Conservation (phyloP, 2,329 filamentous ascomycete genomes). For the Aspergillus niger region DNA sequence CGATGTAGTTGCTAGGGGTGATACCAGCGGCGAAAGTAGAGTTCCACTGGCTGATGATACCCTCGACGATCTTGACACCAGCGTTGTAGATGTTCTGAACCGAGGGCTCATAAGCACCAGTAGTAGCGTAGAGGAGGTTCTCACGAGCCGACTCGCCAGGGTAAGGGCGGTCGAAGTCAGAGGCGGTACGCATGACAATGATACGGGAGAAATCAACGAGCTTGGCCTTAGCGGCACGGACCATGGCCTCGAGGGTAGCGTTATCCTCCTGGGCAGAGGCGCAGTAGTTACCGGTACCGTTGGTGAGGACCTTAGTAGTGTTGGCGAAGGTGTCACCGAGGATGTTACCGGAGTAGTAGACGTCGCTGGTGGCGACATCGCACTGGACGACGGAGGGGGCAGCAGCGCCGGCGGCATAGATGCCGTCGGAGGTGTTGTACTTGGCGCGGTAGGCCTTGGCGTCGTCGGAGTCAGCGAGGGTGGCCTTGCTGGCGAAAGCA, state of each 20-base stretch:
- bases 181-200: slow-evolving; percentile 68
- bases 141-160: slow-evolving; percentile 58
- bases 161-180: slow-evolving; percentile 71
- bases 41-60: slow-evolving; percentile 65
- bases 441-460: slow-evolving; percentile 57
- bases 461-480: slow-evolving; percentile 53
- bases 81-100: slow-evolving; percentile 67
- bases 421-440: slow-evolving; percentile 45
- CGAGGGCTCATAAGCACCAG: slow-evolving; percentile 66
- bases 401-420: slow-evolving; percentile 47
- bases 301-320: slow-evolving; percentile 65
- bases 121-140: slow-evolving; percentile 62
- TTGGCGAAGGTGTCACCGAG: slow-evolving; percentile 67
- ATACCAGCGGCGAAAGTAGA: slow-evolving; percentile 60
- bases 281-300: slow-evolving; percentile 68
- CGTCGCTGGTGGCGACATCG: slow-evolving; percentile 70
- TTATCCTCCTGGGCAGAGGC: slow-evolving; percentile 74
- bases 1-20: slow-evolving; percentile 64
- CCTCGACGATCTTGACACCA: slow-evolving; percentile 65
- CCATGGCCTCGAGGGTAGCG: slow-evolving; percentile 65
- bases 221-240: slow-evolving; percentile 60
- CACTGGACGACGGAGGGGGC: slow-evolving; percentile 63
- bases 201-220: slow-evolving; percentile 67
- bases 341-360: slow-evolving; percentile 67
- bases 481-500: slow-evolving; percentile 53